A percentile compares a stretch with the other conserved stretches of the same genome.
Conservation (phyloP, 2,329 filamentous ascomycete genomes). For the Scedosporium boydii region DNA sequence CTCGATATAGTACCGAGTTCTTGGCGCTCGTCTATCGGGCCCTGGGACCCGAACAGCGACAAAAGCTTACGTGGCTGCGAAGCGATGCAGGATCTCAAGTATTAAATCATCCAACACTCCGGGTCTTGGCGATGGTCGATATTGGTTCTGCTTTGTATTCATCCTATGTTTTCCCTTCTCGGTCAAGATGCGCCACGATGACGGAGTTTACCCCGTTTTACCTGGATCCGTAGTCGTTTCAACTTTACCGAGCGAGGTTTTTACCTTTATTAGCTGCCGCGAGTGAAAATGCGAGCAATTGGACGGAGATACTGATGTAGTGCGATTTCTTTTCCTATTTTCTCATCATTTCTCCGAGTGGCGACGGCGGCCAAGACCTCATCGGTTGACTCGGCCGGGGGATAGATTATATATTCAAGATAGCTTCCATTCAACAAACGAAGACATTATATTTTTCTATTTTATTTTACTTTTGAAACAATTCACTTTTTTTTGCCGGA, state of each 20-base stretch:
- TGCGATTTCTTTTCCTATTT: background rate
- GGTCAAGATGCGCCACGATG: no score
- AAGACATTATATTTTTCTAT: background rate
- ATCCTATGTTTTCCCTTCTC: no score
- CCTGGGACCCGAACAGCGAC: background rate
- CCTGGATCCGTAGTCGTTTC: no score
- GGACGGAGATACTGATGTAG: background rate
- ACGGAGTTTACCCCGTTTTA: no score
- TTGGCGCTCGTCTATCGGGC: background rate
- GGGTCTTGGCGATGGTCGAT: no score
- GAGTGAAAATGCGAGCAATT: no score
- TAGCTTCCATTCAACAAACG: background rate
- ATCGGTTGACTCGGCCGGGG: background rate
- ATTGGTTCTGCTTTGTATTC: no score
- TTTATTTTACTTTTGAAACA: background rate
- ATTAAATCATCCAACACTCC: background rate
- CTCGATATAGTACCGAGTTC: background rate
- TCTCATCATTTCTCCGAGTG: background rate
- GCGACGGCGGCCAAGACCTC: background rate
- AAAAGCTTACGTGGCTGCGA: background rate
- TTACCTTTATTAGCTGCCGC: no score
- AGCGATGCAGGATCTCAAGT: background rate
- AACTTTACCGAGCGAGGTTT: no score
- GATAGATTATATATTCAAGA: background rate
- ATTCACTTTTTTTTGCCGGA: background rate